These are phyloP conservation scores for Dovyalis caffra DNA, from an alignment of 345 rosid genomes.

Conservation along the genomic window DNA sequence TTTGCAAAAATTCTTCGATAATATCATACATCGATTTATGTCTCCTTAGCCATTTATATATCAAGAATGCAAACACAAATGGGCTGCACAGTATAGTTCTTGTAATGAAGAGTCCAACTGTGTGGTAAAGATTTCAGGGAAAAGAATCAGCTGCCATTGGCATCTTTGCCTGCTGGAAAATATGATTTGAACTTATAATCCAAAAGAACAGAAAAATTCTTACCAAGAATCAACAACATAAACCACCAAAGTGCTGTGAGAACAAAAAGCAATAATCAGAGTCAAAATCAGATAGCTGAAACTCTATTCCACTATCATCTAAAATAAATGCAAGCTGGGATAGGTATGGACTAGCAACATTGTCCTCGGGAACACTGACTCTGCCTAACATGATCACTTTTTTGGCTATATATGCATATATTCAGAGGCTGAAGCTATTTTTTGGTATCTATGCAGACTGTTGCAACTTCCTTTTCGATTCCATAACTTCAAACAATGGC, in stretches of 20 bases:
- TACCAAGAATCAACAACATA: slow-evolving; percentile 7
- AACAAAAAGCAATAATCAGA: not conserved
- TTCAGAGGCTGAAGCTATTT: not conserved
- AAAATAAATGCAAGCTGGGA: not conserved
- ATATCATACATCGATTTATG: slow-evolving; percentile 12
- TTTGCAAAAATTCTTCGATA: slow-evolving; percentile 10
- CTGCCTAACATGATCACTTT: not conserved
- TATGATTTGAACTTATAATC: not conserved
- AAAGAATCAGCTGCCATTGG: not conserved
- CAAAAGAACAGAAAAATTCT: slow-evolving; percentile 1
- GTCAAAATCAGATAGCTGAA: not conserved
- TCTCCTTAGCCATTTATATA: slow-evolving; percentile 14
- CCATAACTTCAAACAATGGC: not conserved
- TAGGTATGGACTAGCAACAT: not conserved
- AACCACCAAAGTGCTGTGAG: not conserved
- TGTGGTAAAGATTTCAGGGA: not conserved
- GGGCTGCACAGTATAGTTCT: not conserved
- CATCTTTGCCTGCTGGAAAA: not conserved
- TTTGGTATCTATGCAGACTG: not conserved
- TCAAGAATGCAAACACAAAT: not conserved
- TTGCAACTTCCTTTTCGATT: not conserved
- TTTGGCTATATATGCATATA: not conserved
- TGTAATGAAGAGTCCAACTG: not conserved
- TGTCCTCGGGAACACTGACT: not conserved
- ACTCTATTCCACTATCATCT: not conserved